Evolutionary conservation across 140 eudicot genomes (phyloP).

Genomic region (Bidens hawaiensis): DNA sequence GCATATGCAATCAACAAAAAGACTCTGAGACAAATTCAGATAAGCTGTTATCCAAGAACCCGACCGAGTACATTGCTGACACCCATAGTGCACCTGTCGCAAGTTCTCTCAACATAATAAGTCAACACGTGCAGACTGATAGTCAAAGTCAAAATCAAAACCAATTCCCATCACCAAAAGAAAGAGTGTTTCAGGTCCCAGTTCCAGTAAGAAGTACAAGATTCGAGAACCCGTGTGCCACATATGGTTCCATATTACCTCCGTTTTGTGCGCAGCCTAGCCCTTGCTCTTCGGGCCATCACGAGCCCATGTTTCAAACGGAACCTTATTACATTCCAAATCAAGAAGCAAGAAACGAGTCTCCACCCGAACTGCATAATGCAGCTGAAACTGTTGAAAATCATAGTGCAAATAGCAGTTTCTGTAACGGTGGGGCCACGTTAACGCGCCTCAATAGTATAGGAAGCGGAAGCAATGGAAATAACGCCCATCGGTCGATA

Average conservation of each 20-base stretch:
- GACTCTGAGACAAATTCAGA: slow-evolving; percentile 46
- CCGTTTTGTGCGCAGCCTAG: slow-evolving; percentile 41
- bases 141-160: slow-evolving; percentile 19
- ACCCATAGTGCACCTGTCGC: slow-evolving; percentile 34
- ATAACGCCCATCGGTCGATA: slow-evolving; percentile 36
- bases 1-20: slow-evolving; percentile 56
- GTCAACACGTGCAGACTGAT: slow-evolving; percentile 43
- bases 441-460: slow-evolving; percentile 41
- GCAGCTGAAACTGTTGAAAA: slow-evolving; percentile 38
- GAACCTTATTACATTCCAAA: slow-evolving; percentile 32
- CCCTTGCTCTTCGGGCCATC: slow-evolving; percentile 40
- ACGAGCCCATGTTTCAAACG: slow-evolving; percentile 31
- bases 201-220: slow-evolving; percentile 47
- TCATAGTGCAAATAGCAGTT: slow-evolving; percentile 67
- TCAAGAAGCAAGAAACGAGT: slow-evolving; percentile 18
- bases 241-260: slow-evolving; percentile 41
- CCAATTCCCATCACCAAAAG: slow-evolving; percentile 37
- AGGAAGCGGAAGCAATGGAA: slow-evolving; percentile 42
- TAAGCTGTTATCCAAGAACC: slow-evolving; percentile 31
- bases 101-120: slow-evolving; percentile 21
- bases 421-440: slow-evolving; percentile 37
- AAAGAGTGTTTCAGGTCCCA: slow-evolving; percentile 31
- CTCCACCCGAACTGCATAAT: slow-evolving; percentile 29
- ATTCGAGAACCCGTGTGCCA: slow-evolving; percentile 33
- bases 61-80: slow-evolving; percentile 37